Evolutionary conservation across 2,329 filamentous ascomycete genomes (phyloP), one percentile per base, ranked within the genome.

Genomic region (Neofusicoccum parvum): DNA sequence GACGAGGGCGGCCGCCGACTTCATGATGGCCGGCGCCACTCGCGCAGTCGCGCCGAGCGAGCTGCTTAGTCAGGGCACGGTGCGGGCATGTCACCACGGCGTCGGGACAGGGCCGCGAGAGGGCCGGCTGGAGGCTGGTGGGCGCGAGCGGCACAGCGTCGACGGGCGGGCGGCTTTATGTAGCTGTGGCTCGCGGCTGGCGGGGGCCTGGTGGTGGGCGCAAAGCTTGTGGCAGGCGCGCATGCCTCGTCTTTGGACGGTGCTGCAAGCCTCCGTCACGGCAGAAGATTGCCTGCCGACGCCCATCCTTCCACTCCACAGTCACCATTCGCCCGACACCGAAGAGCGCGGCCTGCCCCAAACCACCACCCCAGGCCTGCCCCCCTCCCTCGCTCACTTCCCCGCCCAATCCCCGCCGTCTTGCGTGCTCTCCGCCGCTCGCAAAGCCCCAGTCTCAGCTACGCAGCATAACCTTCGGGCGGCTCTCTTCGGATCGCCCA

Each of bases 241-340:
- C 37, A 45, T 59, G 23, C 56, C 27, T 46, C 41, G 23, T 14
- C 41, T 15, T 14, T 20, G 43, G 43, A 45, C 43, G 6, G 50
- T 34, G n/a, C 37, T 56, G 53, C 53, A 56, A 56, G 37, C 53
- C 53, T 46, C 43, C 41, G 56, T 59, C 56, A 46, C 56, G 56
- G 53, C 53, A 58, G 53, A 60, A 60, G 41, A 60, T 60, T 48
- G 32, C 43, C 56, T 48, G 56, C 56, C 56, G 56, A 60, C 48
- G 56, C 56, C 56, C 56, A 60, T 60, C 56, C 56, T 60, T 60
- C 56, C 56, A 48, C 56, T 60, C 56, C 32, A 60, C 56, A 34
- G n/a, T 14, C 53, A 58, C 53, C 53, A 34, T 58, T 58, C 53
- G 56, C 32, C 56, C 56, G 56, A 37, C 56, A 20, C 41, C 37